Conservation (phyloP, 1,284 basidiomycete species). For the Sutorius eximius region DNA sequence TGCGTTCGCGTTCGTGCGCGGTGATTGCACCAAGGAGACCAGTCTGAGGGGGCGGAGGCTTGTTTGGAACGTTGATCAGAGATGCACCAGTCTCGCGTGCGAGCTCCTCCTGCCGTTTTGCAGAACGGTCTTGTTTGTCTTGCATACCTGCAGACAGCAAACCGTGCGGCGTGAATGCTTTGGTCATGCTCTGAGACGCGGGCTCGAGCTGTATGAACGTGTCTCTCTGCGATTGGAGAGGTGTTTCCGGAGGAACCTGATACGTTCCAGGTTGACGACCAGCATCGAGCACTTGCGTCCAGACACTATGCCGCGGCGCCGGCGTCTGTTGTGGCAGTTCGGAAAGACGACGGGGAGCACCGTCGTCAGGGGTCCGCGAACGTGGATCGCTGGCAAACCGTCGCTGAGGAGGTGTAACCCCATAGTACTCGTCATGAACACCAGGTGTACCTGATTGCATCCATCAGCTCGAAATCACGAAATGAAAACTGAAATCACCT, state of each 20-base stretch:
- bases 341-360: conserved; percentile 47
- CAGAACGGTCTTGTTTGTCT: conserved; percentile 93
- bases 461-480: conserved; percentile 13
- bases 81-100: conserved; percentile 89
- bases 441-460: conserved; percentile 15
- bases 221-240: conserved; percentile 47
- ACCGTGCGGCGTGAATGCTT: conserved; percentile 92
- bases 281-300: conserved; percentile 85
- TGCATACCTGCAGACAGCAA: conserved; percentile 92
- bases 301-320: conserved; percentile 66
- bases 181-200: conserved; percentile 75
- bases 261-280: conserved; percentile 48
- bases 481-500: conserved; percentile 27
- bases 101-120: conserved; percentile 90
- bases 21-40: conserved; percentile 96
- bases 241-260: conserved; percentile 34
- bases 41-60: conserved; percentile 93
- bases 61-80: conserved; percentile 90
- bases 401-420: conserved; percentile 31
- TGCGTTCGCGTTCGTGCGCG: conserved; percentile 91
- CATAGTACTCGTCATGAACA: conserved; percentile 23
- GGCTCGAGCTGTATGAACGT: conserved; percentile 85
- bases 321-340: conserved; percentile 49
- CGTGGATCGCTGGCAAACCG: conserved; percentile 49
- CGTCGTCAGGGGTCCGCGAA: conserved; percentile 42